Evolutionary conservation across 1,284 basidiomycete genomes (phyloP), one percentile per base, ranked within the genome.

Genomic region (Ustilago loliicola): DNA sequence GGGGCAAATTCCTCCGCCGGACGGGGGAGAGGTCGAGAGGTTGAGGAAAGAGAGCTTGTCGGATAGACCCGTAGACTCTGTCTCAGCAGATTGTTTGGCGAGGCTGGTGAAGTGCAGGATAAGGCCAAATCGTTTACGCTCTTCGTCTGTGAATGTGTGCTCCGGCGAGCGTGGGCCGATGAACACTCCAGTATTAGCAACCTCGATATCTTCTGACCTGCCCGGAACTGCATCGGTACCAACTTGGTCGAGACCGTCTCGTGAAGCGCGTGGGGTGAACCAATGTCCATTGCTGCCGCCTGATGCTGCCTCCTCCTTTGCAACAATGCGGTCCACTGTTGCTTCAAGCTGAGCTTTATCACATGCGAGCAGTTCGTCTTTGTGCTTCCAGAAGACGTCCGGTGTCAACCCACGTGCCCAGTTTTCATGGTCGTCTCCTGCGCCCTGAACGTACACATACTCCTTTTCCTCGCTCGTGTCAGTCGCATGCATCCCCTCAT

Each of bases 341-440:
- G 80, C 79, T 1, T 83, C 81, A 13, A 94, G 88, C 1, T 91
- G 64, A 5, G 81, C 81, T 9, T 89, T 87, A 5, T 82, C 8
- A 87, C 86, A 78, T 0, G 80, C 52, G 15, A 94, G 86, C n/a
- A 95, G 87, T 15, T 79, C 72, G 0, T 87, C 80, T 25, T 87
- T 87, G 79, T 93, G 86, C 36, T 80, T 77, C 94, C 94, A 96
- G 82, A 92, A 95, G 13, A 91, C 68, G 10, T 87, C 80, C 0
- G 94, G 93, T 0, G 91, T 92, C 61, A 95, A 87, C 1, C 93
- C 93, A 89, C 92, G 78, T 1, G 92, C 90, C 94, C 94, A 95
- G 9, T 92, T 88, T 83, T 95, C 94, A 80, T 95, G 93, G 80
- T 95, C 94, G 81, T 95, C 94, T 0, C 94, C 94, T 0, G 93